Conservation (phyloP, 2,329 filamentous ascomycete species). For the Fusarium sp. region DNA sequence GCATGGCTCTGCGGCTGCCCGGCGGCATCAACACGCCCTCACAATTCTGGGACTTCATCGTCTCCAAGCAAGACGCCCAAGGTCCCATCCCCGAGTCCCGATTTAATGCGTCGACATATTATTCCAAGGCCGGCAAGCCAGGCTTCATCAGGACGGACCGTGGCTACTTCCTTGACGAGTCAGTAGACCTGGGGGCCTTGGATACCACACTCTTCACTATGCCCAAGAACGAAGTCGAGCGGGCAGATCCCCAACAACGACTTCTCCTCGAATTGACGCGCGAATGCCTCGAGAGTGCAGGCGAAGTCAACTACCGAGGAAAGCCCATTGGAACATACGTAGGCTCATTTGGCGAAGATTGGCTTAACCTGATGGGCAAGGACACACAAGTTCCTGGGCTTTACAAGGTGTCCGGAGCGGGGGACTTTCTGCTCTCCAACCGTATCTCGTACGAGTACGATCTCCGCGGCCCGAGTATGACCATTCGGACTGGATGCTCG, state of each 20-base stretch:
- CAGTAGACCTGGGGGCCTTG: slow-evolving; percentile 40
- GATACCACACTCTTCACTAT: slow-evolving; percentile 37
- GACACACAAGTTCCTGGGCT: slow-evolving; percentile 7
- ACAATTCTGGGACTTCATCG: slow-evolving; percentile 45
- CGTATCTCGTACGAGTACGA: slow-evolving; percentile 53
- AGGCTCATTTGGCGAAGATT: slow-evolving; percentile 52
- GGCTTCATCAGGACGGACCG: slow-evolving; percentile 38
- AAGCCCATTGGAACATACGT: slow-evolving; percentile 7
- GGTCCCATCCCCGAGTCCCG: slow-evolving; percentile 35
- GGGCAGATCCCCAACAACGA: slow-evolving; percentile 54
- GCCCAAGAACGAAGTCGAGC: slow-evolving; percentile 37
- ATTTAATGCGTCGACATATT: slow-evolving; percentile 38
- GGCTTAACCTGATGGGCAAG: slow-evolving; percentile 26
- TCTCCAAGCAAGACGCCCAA: slow-evolving; percentile 41
- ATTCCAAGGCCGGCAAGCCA: slow-evolving; percentile 30
- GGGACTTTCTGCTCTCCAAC: slow-evolving; percentile 48
- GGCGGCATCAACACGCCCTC: slow-evolving; percentile 36
- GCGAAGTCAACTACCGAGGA: slow-evolving; percentile 36
- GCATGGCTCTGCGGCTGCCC: slow-evolving; percentile 45
- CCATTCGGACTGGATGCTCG: slow-evolving; percentile 53
- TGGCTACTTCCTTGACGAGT: slow-evolving; percentile 50
- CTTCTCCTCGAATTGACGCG: slow-evolving; percentile 52
- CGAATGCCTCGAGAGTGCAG: slow-evolving; percentile 53
- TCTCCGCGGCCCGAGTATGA: slow-evolving; percentile 60
- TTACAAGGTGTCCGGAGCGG: slow-evolving; percentile 14